Evolutionary conservation across 1,284 basidiomycete species (phyloP).

Genomic region (Boletus sp.): DNA sequence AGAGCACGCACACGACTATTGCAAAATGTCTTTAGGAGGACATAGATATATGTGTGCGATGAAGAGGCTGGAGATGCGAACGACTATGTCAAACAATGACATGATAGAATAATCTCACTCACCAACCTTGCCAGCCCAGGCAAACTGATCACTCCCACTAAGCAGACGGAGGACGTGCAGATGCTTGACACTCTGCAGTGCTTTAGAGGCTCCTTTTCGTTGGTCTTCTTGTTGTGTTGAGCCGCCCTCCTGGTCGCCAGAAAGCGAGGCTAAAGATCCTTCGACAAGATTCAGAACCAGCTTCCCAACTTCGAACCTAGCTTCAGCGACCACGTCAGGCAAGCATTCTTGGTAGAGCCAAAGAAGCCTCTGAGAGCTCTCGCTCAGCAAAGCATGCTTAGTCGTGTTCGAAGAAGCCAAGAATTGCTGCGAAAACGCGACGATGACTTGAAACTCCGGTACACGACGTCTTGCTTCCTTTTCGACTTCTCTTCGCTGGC

Average conservation of each 20-base stretch:
- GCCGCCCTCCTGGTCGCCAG: slow-evolving; percentile 10
- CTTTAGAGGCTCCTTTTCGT: slow-evolving; percentile 20
- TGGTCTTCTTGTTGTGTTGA: slow-evolving; percentile 3
- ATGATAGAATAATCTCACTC: slow-evolving; percentile 21
- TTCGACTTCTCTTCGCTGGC: slow-evolving; percentile 60
- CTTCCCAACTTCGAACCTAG: slow-evolving; percentile 83
- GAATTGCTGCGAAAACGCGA: slow-evolving; percentile 68
- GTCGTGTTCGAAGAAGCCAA: slow-evolving; percentile 12
- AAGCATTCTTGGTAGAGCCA: slow-evolving; percentile 81
- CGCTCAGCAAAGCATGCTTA: slow-evolving; percentile 61
- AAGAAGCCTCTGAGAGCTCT: slow-evolving; percentile 75
- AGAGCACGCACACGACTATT: slow-evolving; percentile 50
- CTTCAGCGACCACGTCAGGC: slow-evolving; percentile 71
- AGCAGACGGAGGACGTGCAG: slow-evolving; percentile 78
- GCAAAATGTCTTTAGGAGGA: slow-evolving; percentile 64
- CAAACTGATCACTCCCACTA: slow-evolving; percentile 70
- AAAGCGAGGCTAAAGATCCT: slow-evolving; percentile 25
- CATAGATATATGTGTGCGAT: slow-evolving; percentile 55
- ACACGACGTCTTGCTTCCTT: slow-evolving; percentile 72
- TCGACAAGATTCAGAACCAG: slow-evolving; percentile 52
- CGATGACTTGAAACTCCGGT: slow-evolving; percentile 80
- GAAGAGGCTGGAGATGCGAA: slow-evolving; percentile 35
- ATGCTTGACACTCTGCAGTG: slow-evolving; percentile 60
- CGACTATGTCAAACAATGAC: not conserved
- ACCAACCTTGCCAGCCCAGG: slow-evolving; percentile 74